A percentile compares a stretch with the other conserved stretches of the same genome.
phyloP scores from a whole-genome alignment of 768 basidiomycete species.

The Tulasnella sp. region DNA sequence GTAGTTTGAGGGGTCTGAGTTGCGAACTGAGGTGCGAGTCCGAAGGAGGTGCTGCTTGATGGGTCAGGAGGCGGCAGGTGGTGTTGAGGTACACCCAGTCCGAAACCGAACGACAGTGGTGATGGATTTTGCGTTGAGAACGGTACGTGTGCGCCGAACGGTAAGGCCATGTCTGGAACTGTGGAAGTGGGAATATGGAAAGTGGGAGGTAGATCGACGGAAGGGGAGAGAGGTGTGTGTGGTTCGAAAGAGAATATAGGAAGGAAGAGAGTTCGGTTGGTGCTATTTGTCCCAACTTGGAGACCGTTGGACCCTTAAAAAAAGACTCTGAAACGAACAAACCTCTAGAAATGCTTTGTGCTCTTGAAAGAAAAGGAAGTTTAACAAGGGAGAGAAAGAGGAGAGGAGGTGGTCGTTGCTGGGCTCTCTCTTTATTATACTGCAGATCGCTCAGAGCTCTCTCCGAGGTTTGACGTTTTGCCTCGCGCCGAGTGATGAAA shows the following conservation, averaged over 20 bases:
- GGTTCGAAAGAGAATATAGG: not conserved
- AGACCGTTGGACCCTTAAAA: not conserved
- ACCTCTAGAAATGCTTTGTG: not conserved
- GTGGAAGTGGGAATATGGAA: not conserved
- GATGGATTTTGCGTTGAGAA: constrained; percentile 9
- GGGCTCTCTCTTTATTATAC: not conserved
- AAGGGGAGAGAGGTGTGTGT: not conserved
- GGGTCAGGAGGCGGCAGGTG: constrained; percentile 15
- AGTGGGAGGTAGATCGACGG: not conserved
- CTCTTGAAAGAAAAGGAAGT: not conserved
- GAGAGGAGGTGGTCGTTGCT: not conserved
- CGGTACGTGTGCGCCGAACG: constrained; percentile 17
- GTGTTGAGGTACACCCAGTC: constrained; percentile 18
- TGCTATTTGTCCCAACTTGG: not conserved
- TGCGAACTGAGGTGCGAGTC: not conserved
- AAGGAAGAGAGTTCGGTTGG: not conserved
- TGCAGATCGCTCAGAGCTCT: not conserved
- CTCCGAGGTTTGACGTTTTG: constrained; percentile 2
- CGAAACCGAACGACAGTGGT: constrained; percentile 14
- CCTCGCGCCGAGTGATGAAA: not conserved
- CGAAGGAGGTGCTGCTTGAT: not conserved
- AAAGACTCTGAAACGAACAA: not conserved
- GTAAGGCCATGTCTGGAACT: constrained; percentile 4
- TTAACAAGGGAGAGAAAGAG: not conserved
- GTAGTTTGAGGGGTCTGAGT: not conserved